A percentile compares a stretch with the other conserved stretches of the same genome.
These are phyloP conservation scores for Albifimbria verrucaria DNA, from an alignment of 2,329 filamentous ascomycete species.

Conservation along the genomic window DNA sequence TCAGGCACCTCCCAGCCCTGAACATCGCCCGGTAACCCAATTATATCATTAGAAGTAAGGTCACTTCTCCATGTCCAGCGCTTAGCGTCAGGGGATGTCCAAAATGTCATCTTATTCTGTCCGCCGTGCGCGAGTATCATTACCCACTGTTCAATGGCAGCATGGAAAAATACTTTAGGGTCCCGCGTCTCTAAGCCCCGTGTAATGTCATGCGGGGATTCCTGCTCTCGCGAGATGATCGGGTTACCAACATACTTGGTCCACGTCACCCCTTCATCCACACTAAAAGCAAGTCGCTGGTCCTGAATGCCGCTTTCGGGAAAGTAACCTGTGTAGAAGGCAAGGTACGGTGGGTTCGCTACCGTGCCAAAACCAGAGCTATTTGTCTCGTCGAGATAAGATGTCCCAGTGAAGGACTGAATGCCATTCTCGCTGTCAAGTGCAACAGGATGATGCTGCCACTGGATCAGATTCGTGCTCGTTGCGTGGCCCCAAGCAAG, in stretches of 20 bases:
- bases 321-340: background rate
- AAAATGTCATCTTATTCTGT: background rate
- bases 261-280: conserved; percentile 1
- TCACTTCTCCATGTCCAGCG: background rate
- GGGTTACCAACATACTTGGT: background rate
- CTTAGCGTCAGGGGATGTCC: background rate
- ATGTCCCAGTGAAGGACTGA: background rate
- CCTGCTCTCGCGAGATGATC: background rate
- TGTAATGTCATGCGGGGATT: background rate
- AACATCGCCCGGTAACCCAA: background rate
- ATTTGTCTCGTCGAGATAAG: background rate
- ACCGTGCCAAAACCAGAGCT: background rate
- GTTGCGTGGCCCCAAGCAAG: background rate
- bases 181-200: background rate
- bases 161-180: conserved; percentile 1
- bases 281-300: background rate
- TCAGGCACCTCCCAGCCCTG: background rate
- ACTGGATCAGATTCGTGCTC: background rate
- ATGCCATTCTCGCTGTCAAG: background rate
- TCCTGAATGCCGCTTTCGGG: background rate
- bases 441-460: background rate
- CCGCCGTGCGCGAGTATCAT: background rate
- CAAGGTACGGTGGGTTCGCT: background rate
- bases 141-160: background rate
- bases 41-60: background rate